phyloP scores from a whole-genome alignment of 768 basidiomycete genomes.

The Trametes gibbosa region DNA sequence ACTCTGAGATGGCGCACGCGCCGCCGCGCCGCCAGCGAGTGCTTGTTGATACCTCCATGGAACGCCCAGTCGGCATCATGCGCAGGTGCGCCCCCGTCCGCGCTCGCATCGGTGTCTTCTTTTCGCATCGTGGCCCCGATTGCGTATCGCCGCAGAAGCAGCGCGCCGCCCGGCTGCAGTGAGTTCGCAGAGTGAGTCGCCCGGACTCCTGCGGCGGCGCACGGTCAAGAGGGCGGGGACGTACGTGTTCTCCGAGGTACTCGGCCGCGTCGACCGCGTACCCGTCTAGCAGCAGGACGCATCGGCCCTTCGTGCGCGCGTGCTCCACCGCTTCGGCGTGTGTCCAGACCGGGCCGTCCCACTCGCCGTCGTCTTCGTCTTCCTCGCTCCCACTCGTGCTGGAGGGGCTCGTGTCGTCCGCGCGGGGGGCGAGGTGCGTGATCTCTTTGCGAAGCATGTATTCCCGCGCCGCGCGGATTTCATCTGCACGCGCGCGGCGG shows the following conservation, averaged over 20 bases:
- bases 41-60: slow-evolving; percentile 70
- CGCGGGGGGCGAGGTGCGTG: background rate
- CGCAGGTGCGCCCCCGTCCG: slow-evolving; percentile 19
- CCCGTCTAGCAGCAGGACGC: slow-evolving; percentile 57
- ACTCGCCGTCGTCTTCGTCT: slow-evolving; percentile 19
- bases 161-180: slow-evolving; percentile 59
- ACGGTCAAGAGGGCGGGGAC: slow-evolving; percentile 25
- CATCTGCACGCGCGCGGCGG: slow-evolving; percentile 46
- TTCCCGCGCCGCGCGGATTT: slow-evolving; percentile 45
- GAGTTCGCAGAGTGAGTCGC: background rate
- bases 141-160: slow-evolving; percentile 52
- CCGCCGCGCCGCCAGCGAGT: slow-evolving; percentile 55
- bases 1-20: slow-evolving; percentile 48
- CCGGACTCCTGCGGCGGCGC: background rate
- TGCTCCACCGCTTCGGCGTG: slow-evolving; percentile 37
- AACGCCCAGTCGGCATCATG: slow-evolving; percentile 63
- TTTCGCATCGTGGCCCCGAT: slow-evolving; percentile 20
- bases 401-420: slow-evolving; percentile 12
- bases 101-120: background rate
- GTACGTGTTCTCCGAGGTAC: slow-evolving; percentile 67
- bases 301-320: slow-evolving; percentile 31
- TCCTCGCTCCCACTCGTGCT: slow-evolving; percentile 10
- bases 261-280: slow-evolving; percentile 58
- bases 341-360: slow-evolving; percentile 44
- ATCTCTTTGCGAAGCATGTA: slow-evolving; percentile 47